Conservation (phyloP, 192 early-diverging fungal species). For the Coemansia sp. region DNA sequence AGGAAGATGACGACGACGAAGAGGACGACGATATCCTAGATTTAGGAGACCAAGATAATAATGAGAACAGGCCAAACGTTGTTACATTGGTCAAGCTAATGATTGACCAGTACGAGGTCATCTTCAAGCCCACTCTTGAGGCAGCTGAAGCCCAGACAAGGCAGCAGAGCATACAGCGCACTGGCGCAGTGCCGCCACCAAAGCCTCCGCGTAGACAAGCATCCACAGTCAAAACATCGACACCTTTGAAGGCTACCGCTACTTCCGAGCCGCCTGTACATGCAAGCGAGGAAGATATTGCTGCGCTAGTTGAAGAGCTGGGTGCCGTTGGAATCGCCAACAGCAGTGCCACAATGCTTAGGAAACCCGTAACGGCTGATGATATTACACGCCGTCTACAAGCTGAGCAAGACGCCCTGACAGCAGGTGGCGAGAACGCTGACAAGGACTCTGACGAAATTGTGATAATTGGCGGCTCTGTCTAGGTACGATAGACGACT, state of each 20-base stretch:
- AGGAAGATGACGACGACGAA: conserved; percentile 14
- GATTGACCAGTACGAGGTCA: conserved; percentile 50
- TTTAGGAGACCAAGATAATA: conserved; percentile 10
- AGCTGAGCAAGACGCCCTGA: conserved; percentile 34
- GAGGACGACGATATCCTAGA: conserved; percentile 31
- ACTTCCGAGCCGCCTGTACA: conserved; percentile 9
- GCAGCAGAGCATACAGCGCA: conserved; percentile 12
- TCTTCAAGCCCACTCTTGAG: conserved; percentile 50
- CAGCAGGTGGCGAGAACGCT: conserved; percentile 4
- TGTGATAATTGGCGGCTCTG: conserved; percentile 23
- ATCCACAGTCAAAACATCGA: not conserved
- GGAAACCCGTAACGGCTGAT: conserved; percentile 30
- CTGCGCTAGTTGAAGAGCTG: conserved; percentile 38
- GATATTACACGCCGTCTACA: conserved; percentile 41
- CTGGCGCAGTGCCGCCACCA: conserved; percentile 11
- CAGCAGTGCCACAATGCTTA: not conserved
- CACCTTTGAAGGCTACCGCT: not conserved
- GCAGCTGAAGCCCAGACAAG: conserved; percentile 40
- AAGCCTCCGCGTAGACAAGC: conserved; percentile 36
- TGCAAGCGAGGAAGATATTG: conserved; percentile 50
- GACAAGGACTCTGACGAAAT: conserved; percentile 25
- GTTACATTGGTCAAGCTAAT: conserved; percentile 43
- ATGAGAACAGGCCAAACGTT: conserved; percentile 46
- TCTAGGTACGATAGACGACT: not conserved
- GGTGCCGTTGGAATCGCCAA: conserved; percentile 12